Evolutionary conservation across 768 basidiomycete genomes (phyloP).

Genomic region (Mycena epipterygia): DNA sequence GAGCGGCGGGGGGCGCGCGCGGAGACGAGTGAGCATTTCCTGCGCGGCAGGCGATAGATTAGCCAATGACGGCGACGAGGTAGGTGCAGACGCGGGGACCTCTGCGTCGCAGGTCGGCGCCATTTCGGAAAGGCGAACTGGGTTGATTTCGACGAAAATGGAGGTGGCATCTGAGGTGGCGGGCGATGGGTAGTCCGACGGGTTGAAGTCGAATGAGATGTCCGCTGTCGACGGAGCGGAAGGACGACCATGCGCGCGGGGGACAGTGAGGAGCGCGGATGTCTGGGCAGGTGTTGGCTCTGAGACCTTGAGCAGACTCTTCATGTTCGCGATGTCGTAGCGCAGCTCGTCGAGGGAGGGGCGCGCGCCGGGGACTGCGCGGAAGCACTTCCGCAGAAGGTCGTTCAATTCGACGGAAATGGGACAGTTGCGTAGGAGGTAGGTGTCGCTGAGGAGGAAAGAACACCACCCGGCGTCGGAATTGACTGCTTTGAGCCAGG

Average conservation of each 20-base stretch:
- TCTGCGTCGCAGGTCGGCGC: neutral
- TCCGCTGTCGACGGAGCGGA: constrained; percentile 11
- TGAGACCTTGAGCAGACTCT: constrained; percentile 52
- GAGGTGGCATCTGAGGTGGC: neutral
- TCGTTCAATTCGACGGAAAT: constrained; percentile 62
- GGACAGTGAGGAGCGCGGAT: neutral
- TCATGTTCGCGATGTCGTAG: constrained; percentile 52
- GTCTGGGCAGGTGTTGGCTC: neutral
- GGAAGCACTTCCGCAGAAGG: constrained; percentile 65
- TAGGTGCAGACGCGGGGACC: neutral
- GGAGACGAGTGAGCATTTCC: constrained; percentile 7
- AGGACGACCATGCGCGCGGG: neutral
- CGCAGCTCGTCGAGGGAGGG: constrained; percentile 60
- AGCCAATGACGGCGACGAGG: neutral
- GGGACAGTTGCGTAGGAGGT: constrained; percentile 64
- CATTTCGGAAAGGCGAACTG: neutral
- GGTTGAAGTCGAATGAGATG: constrained; percentile 18
- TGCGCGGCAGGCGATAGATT: neutral
- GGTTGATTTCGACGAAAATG: neutral
- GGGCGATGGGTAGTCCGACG: neutral
- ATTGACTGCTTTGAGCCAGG: constrained; percentile 65
- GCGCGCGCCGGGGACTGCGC: constrained; percentile 56
- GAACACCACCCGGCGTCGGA: constrained; percentile 62
- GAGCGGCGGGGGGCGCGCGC: neutral
- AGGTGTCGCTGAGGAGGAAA: constrained; percentile 59